These are phyloP conservation scores for Chaetomium globosum DNA, from an alignment of 2,329 filamentous ascomycete genomes.

Conservation along the genomic window DNA sequence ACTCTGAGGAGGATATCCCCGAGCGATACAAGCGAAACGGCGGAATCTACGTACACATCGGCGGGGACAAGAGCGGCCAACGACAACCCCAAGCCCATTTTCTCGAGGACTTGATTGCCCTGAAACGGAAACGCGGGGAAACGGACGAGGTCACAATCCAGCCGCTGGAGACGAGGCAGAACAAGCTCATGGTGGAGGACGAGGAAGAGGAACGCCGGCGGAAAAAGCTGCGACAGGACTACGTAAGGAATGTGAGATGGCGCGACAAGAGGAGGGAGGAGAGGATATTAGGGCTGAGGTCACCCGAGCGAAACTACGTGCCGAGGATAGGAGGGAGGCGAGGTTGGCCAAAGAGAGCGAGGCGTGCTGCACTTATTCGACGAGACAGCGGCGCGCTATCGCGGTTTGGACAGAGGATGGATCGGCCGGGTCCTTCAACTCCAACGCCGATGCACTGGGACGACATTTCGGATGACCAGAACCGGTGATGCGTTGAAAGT, in stretches of 20 bases:
- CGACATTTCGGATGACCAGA: constrained; percentile 18
- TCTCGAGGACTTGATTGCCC: constrained; percentile 64
- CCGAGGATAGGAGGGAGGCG: constrained; percentile 24
- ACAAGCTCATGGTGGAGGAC: constrained; percentile 47
- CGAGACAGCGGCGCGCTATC: constrained; percentile 27
- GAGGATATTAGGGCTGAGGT: constrained; percentile 16
- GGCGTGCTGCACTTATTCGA: constrained; percentile 32
- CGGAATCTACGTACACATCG: constrained; percentile 50
- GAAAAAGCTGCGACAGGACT: constrained; percentile 38
- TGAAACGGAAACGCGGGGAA: constrained; percentile 67
- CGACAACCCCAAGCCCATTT: constrained; percentile 58
- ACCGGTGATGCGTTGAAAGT: background rate
- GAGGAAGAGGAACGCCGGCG: constrained; percentile 46
- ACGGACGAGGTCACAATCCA: constrained; percentile 66
- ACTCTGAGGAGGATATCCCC: constrained; percentile 32
- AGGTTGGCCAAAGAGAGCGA: constrained; percentile 30
- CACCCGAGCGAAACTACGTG: constrained; percentile 31
- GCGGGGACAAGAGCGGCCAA: constrained; percentile 52
- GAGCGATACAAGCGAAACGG: constrained; percentile 37
- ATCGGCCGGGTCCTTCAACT: constrained; percentile 15
- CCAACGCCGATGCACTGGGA: constrained; percentile 31
- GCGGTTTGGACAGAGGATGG: constrained; percentile 16
- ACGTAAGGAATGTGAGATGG: constrained; percentile 34
- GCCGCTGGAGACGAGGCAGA: constrained; percentile 45
- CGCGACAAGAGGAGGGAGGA: constrained; percentile 31